These are phyloP conservation scores for Globisporangium paroecandrum DNA, from an alignment of 352 stramenopile genomes.

Conservation along the genomic window DNA sequence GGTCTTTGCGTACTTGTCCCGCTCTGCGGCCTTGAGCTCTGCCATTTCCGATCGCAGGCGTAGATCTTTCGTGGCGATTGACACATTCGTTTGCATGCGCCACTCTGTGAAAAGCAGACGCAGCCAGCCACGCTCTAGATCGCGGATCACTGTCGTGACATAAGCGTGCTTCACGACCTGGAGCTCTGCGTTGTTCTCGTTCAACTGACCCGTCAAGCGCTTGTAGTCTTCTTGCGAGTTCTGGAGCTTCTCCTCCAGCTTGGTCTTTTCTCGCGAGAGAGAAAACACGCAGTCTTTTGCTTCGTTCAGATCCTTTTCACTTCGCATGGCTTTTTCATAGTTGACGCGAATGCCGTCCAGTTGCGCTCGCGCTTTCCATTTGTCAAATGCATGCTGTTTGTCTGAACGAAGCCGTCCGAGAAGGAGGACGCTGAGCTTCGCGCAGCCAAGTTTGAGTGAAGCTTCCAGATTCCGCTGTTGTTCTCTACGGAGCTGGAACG, in stretches of 20 bases:
- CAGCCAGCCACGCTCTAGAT: slow-evolving; percentile 41
- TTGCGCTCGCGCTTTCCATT: slow-evolving; percentile 28
- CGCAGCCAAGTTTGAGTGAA: slow-evolving; percentile 15
- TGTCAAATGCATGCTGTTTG: slow-evolving; percentile 20
- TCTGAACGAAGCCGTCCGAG: slow-evolving; percentile 13
- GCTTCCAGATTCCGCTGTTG: background rate
- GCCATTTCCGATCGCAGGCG: slow-evolving; percentile 50
- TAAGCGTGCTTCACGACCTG: slow-evolving; percentile 72
- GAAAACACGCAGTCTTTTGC: slow-evolving; percentile 76
- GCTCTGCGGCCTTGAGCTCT: slow-evolving; percentile 50
- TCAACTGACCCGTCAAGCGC: slow-evolving; percentile 37
- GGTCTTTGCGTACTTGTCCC: slow-evolving; percentile 59
- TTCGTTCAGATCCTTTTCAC: slow-evolving; percentile 36
- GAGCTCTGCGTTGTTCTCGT: slow-evolving; percentile 46
- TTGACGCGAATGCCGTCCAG: slow-evolving; percentile 22
- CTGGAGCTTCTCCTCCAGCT: slow-evolving; percentile 57
- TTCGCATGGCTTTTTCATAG: slow-evolving; percentile 24
- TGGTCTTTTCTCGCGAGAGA: slow-evolving; percentile 56
- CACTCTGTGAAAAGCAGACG: slow-evolving; percentile 43
- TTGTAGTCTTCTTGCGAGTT: slow-evolving; percentile 27
- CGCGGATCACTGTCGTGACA: slow-evolving; percentile 44
- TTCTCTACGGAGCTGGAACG: background rate
- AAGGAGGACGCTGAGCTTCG: slow-evolving; percentile 26
- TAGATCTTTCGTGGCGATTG: slow-evolving; percentile 35
- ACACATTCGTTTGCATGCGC: slow-evolving; percentile 35